Evolutionary conservation across 1,284 basidiomycete species (phyloP).

Genomic region (Leccinum subspadiceum): DNA sequence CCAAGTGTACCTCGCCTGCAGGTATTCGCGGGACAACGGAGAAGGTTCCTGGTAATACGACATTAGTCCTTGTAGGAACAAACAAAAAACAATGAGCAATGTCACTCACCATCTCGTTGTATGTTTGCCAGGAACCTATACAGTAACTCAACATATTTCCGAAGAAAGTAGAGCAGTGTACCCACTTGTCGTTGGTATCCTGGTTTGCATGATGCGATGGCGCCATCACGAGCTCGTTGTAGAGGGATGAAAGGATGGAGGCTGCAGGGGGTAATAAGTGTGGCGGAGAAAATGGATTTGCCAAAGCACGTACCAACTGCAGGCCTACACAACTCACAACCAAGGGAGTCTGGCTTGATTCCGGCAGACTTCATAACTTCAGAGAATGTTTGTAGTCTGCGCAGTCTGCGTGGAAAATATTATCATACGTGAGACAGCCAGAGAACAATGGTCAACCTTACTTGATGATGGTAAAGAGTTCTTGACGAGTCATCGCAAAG

Average conservation of each 20-base stretch:
- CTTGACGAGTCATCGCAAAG: slow-evolving; percentile 66
- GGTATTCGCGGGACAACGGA: slow-evolving; percentile 75
- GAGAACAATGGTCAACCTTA: slow-evolving; percentile 11
- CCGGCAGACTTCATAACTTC: slow-evolving; percentile 57
- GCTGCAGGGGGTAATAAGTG: slow-evolving; percentile 7
- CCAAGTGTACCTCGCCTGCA: slow-evolving; percentile 50
- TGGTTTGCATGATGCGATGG: slow-evolving; percentile 68
- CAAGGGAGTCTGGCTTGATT: slow-evolving; percentile 49
- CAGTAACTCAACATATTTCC: not conserved
- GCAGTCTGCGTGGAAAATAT: slow-evolving; percentile 43
- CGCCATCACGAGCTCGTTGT: slow-evolving; percentile 69
- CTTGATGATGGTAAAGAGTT: slow-evolving; percentile 70
- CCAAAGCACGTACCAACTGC: slow-evolving; percentile 48
- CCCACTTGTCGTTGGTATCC: slow-evolving; percentile 60
- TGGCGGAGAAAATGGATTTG: not conserved
- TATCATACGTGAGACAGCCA: not conserved
- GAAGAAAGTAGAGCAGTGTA: not conserved
- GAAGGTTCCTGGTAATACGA: slow-evolving; percentile 48
- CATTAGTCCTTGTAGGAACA: not conserved
- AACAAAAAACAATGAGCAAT: not conserved
- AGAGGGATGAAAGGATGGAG: slow-evolving; percentile 62
- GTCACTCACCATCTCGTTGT: slow-evolving; percentile 60
- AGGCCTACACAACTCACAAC: slow-evolving; percentile 77
- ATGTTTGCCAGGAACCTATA: slow-evolving; percentile 68
- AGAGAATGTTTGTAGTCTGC: slow-evolving; percentile 57